Conservation (phyloP, 495 filamentous ascomycete genomes). For the Hypoxylon fuscum region DNA sequence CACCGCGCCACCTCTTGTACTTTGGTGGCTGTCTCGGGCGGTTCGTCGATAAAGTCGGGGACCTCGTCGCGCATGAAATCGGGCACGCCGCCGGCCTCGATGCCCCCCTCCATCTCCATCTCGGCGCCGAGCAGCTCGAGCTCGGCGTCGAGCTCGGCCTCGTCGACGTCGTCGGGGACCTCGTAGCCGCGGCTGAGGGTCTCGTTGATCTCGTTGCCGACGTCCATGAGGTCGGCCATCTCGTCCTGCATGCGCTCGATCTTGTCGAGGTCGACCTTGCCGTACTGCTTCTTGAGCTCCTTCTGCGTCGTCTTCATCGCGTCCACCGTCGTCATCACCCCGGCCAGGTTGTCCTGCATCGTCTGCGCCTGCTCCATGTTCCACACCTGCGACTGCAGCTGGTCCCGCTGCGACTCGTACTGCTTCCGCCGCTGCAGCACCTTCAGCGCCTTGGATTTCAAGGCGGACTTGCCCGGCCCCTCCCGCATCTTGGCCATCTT, state of each 20-base stretch:
- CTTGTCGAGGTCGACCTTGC: constrained; percentile 96
- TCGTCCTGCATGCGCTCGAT: constrained; percentile 98
- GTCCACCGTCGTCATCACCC: constrained; percentile 98
- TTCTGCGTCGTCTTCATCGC: constrained; percentile 97
- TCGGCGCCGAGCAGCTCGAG: constrained; percentile 94
- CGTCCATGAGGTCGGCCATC: constrained; percentile 97
- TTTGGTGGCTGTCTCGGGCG: constrained; percentile 70
- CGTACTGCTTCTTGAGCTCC: constrained; percentile 91
- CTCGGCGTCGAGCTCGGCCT: constrained; percentile 96
- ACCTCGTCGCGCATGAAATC: constrained; percentile 90
- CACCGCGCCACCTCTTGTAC: constrained; percentile 81
- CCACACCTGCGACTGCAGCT: constrained; percentile 94
- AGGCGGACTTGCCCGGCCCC: constrained; percentile 90
- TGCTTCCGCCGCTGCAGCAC: constrained; percentile 95
- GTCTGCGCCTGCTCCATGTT: constrained; percentile 99
- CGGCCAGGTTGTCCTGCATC: constrained; percentile 99
- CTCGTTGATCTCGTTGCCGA: constrained; percentile 98
- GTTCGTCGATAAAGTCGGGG: constrained; percentile 89
- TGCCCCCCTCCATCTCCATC: constrained; percentile 73
- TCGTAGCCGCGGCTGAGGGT: constrained; percentile 93
- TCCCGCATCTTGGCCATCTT: constrained; percentile 95
- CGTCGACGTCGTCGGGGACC: constrained; percentile 96
- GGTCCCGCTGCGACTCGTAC: constrained; percentile 93
- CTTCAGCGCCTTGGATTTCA: constrained; percentile 95
- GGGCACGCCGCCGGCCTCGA: constrained; percentile 71